Evolutionary conservation across 306 rosid genomes (phyloP), one percentile per base, ranked within the genome.

Genomic region (Alnus rubra): DNA sequence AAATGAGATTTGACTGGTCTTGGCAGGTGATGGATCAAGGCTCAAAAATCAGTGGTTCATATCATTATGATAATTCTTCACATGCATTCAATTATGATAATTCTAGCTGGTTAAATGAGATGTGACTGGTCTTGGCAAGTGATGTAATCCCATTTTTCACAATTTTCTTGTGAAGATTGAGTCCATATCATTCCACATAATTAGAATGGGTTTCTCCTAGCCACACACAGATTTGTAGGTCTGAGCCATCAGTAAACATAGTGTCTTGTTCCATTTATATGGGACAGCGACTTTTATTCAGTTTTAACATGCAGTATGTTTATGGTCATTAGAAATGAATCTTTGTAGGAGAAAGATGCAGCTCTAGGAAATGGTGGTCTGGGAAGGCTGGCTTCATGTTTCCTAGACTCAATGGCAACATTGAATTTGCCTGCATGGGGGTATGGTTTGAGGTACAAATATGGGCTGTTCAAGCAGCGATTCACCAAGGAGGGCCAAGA

Each of bases 281-380:
- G 12, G 62, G 62, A 56, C 12, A 56, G 49, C 8, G 49, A 9
- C 9, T 68, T 39, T 18, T 49, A 31, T 45, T 45, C 28, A 45
- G 60, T 48, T 37, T 75, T 70, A 50, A 18, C 6, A 31, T 76
- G 76, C 31, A 69, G 62, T 42, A 9, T 72, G 79, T 44, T 82
- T 73, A 68, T 79, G 72, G 71, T 71, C 64, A 35, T 59, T 76
- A 28, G 71, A 50, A 19, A 42, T 72, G 59, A 60, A 55, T 35
- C 74, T 78, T 76, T 87, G 78, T 89, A 95, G 99, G 99, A 95
- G 86, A 95, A 95, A 90, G 98, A 95, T 84, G 99, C 99, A 49
- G 99, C 99, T 19, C 89, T 95, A 9, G 99, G 98, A 79, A 95
- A 95, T 81, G 99, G 99, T 81, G 99, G 99, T 83, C 92, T 95